These are phyloP conservation scores for Fusarium fujikuroi DNA, from an alignment of 2,329 filamentous ascomycete genomes.

Conservation along the genomic window DNA sequence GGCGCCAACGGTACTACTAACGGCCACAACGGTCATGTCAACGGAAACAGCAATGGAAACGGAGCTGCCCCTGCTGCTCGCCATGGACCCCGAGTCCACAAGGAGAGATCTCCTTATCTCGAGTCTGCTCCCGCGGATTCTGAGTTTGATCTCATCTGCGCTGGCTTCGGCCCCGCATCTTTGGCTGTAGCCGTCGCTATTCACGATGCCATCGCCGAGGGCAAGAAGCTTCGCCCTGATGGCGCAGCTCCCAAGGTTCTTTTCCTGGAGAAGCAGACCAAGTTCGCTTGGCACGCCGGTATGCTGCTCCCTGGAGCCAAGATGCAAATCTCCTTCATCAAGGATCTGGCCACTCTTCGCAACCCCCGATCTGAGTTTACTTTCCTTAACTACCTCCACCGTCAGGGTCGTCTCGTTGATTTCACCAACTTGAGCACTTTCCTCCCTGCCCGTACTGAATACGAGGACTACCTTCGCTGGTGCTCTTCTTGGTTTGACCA, in stretches of 20 bases:
- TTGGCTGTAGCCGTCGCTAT: conserved; percentile 89
- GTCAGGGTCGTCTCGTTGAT: conserved; percentile 81
- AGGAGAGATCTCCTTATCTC: conserved; percentile 39
- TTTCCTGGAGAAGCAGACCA: conserved; percentile 86
- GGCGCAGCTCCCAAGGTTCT: conserved; percentile 73
- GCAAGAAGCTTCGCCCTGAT: conserved; percentile 54
- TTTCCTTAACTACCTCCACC: conserved; percentile 92
- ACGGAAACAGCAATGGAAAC: conserved; percentile 39
- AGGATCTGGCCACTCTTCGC: conserved; percentile 90
- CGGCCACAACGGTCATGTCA: conserved; percentile 19
- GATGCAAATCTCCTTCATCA: conserved; percentile 99
- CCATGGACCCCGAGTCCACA: conserved; percentile 37
- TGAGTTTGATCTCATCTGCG: conserved; percentile 85
- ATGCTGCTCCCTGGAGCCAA: conserved; percentile 94
- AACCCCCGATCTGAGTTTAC: conserved; percentile 93
- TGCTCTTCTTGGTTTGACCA: conserved; percentile 83
- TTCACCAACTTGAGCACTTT: conserved; percentile 94
- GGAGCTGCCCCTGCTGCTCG: conserved; percentile 32
- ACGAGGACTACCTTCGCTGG: conserved; percentile 96
- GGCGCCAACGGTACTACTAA: conserved; percentile 23
- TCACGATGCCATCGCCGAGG: conserved; percentile 76
- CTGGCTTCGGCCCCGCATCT: conserved; percentile 93
- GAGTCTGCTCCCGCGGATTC: conserved; percentile 59
- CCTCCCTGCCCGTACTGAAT: conserved; percentile 85
- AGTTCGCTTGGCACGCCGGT: conserved; percentile 92